Conservation (phyloP, 208 protist species). For the Trypanosoma caninum region DNA sequence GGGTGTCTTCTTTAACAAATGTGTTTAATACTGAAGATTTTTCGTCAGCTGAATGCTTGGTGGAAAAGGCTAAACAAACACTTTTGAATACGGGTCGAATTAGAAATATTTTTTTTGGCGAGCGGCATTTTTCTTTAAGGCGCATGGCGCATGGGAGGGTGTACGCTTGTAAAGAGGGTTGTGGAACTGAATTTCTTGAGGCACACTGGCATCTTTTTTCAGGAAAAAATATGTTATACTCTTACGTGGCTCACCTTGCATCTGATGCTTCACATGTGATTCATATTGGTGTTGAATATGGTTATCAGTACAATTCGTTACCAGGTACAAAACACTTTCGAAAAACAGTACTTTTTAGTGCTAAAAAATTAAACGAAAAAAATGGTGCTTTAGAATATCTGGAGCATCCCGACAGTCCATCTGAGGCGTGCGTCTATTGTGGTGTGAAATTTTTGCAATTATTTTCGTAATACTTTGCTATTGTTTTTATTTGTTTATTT, state of each 20-base stretch:
- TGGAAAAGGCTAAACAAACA: constrained; percentile 42
- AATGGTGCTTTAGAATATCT: constrained; percentile 40
- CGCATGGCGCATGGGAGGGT: constrained; percentile 67
- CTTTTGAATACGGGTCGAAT: constrained; percentile 72
- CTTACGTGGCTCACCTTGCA: constrained; percentile 69
- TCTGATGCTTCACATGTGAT: constrained; percentile 48
- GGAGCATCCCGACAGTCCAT: constrained; percentile 54
- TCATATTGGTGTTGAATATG: constrained; percentile 73
- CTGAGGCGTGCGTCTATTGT: constrained; percentile 72
- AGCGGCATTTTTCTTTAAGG: constrained; percentile 52
- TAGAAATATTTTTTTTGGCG: constrained; percentile 80
- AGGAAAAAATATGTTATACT: constrained; percentile 67
- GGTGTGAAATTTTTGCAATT: constrained; percentile 45
- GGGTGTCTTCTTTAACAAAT: neutral
- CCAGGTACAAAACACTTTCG: constrained; percentile 71
- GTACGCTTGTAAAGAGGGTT: constrained; percentile 74
- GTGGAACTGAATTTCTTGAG: constrained; percentile 53
- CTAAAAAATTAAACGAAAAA: constrained; percentile 44
- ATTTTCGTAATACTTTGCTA: constrained; percentile 31
- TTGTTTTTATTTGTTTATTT: neutral
- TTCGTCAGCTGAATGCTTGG: constrained; percentile 31
- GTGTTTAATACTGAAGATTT: constrained; percentile 44
- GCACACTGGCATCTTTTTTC: constrained; percentile 83
- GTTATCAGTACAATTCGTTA: constrained; percentile 86
- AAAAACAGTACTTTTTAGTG: constrained; percentile 67